Percentiles rank a stretch among this genome's conserved stretches.
Evolutionary conservation across 345 rosid species (phyloP).

Genomic region (Eutrema japonicum): DNA sequence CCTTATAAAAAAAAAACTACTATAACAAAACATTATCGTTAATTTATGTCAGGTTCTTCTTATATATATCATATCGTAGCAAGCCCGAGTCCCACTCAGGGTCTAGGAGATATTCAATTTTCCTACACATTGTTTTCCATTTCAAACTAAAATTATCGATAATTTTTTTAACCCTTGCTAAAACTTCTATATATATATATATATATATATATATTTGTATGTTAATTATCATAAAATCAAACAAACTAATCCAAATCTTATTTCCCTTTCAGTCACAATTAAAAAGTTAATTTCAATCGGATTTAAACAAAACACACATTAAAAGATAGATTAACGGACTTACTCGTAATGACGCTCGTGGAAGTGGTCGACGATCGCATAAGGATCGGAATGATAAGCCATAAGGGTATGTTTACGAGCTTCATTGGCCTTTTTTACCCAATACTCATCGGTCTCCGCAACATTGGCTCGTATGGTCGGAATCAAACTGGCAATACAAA

Average conservation of each 20-base stretch:
- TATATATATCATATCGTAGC: not conserved
- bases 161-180: not conserved
- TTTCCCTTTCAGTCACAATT: not conserved
- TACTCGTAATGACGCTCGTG: slow-evolving; percentile 46
- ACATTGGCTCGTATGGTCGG: slow-evolving; percentile 48
- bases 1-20: not conserved
- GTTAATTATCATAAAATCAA: not conserved
- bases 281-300: not conserved
- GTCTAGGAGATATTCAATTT: not conserved
- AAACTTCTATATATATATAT: not conserved
- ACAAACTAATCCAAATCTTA: not conserved
- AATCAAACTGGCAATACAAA: slow-evolving; percentile 46
- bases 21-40: not conserved
- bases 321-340: not conserved
- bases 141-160: not conserved
- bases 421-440: slow-evolving; percentile 49
- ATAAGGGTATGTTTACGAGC: slow-evolving; percentile 42
- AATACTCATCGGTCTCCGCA: slow-evolving; percentile 57
- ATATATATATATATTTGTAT: too few relatives aligned
- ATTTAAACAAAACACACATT: not conserved
- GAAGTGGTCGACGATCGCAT: slow-evolving; percentile 51
- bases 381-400: slow-evolving; percentile 57
- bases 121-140: not conserved
- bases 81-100: not conserved
- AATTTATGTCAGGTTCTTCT: not conserved